Evolutionary conservation across 192 early-diverging fungal species (phyloP).

Genomic region (Entophlyctis helioformis): DNA sequence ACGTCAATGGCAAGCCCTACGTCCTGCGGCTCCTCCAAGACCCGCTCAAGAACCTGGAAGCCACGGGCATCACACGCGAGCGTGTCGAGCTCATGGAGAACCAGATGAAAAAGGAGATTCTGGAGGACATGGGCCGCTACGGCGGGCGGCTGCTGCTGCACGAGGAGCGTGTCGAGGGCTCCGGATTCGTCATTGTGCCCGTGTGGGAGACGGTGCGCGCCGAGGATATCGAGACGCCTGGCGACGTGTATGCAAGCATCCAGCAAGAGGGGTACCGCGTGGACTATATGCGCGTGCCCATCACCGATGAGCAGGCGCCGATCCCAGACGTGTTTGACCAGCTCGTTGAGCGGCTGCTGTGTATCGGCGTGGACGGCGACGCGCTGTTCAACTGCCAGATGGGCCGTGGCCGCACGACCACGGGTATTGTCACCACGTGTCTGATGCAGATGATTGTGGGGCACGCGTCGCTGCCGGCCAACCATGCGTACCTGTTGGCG

Average conservation of each 20-base stretch:
- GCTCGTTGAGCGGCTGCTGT: slow-evolving; percentile 32
- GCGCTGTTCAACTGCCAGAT: slow-evolving; percentile 59
- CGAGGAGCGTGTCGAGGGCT: slow-evolving; percentile 31
- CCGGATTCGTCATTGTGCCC: slow-evolving; percentile 32
- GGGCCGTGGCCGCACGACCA: slow-evolving; percentile 54
- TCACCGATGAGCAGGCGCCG: slow-evolving; percentile 56
- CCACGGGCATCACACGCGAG: slow-evolving; percentile 48
- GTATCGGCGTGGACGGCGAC: slow-evolving; percentile 14
- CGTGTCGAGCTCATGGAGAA: slow-evolving; percentile 54
- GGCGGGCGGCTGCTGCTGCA: slow-evolving; percentile 42
- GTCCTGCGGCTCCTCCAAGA: slow-evolving; percentile 47
- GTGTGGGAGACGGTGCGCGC: slow-evolving; percentile 44
- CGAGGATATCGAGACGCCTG: slow-evolving; percentile 42
- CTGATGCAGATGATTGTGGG: slow-evolving; percentile 43
- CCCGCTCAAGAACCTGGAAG: slow-evolving; percentile 52
- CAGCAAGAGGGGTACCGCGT: slow-evolving; percentile 38
- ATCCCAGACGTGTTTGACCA: slow-evolving; percentile 58
- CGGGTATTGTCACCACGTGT: slow-evolving; percentile 43
- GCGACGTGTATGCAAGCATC: slow-evolving; percentile 43
- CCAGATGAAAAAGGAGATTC: slow-evolving; percentile 43
- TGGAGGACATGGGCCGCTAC: slow-evolving; percentile 35
- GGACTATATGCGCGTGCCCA: slow-evolving; percentile 46
- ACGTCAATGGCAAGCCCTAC: slow-evolving; percentile 46
- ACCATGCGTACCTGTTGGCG: neutral
- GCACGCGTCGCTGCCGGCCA: slow-evolving; percentile 8